Evolutionary conservation across 2,329 filamentous ascomycete genomes (phyloP), one percentile per base, ranked within the genome.

Genomic region (Dactylellina parvicollis): DNA sequence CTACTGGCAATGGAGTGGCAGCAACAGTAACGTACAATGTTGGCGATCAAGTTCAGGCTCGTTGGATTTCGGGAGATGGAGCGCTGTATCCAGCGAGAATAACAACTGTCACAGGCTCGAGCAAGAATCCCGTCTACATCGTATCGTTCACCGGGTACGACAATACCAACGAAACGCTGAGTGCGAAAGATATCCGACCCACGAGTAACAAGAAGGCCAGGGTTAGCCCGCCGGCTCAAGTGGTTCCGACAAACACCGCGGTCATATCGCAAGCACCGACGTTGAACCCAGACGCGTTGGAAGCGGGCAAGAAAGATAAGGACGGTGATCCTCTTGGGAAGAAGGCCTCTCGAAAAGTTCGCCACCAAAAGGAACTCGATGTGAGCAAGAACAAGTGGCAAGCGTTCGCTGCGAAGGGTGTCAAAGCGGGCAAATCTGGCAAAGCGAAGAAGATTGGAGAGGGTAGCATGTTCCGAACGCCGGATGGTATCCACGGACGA

Each of bases 381-480:
- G 91, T 89, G 75, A 90, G 90, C 79, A 96, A 96, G 84, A 91
- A 83, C 79, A 96, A 95, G 80, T 99, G 95, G 95, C 90, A 97
- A 80, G 91, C 96, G 75, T 99, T 96, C 81, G 90, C 88, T 76
- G 85, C 86, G 79, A 96, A 96, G 80, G 84, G 84, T 8, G 77
- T 78, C 70, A 88, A 87, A 79, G 36, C 69, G 3, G 86, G 85
- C 49, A 93, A 92, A 79, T 83, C 87, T 75, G 87, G 84, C 76
- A 90, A 89, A 80, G 76, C 82, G 3, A 82, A 83, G 42, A 82
- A 82, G 60, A 80, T 80, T 22, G 94, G 94, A 83, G 96, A 96
- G 82, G 92, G 96, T 52, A 96, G 92, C 84, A 97, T 97, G 93
- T 97, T 97, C 80, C 89, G 93, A 49, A 97, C 93, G 1, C 92